Conservation (phyloP, 305 asterid species). For the Fraxinus albicans region DNA sequence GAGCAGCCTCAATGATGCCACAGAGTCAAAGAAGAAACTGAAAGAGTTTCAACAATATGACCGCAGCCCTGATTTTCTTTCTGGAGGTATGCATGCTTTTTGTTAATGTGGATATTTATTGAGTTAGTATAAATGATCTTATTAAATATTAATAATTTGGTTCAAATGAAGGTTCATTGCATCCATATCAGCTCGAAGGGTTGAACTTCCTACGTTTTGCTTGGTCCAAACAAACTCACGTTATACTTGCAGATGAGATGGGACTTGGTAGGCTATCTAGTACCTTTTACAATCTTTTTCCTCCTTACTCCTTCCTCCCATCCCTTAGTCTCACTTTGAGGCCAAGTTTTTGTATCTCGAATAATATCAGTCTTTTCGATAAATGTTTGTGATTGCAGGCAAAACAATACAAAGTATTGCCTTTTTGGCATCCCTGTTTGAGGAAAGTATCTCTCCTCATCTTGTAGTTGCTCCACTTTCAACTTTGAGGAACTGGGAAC, state of each 20-base stretch:
- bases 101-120: constrained; percentile 11
- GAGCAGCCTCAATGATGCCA: constrained; percentile 48
- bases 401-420: constrained; percentile 98
- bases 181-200: constrained; percentile 99
- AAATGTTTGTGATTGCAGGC: constrained; percentile 52
- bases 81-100: constrained; percentile 63
- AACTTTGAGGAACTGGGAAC: constrained; percentile 97
- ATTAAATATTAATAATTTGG: constrained; percentile 19
- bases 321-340: constrained; percentile 1
- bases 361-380: constrained; percentile 17
- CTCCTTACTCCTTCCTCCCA: neutral
- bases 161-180: constrained; percentile 70
- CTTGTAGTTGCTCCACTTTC: constrained; percentile 98
- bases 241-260: constrained; percentile 99
- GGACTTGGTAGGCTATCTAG: constrained; percentile 75
- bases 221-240: constrained; percentile 94
- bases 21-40: constrained; percentile 59
- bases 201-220: constrained; percentile 90
- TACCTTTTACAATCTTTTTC: constrained; percentile 20
- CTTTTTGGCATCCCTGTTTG: constrained; percentile 83
- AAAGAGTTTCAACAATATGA: constrained; percentile 89
- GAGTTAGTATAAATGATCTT: constrained; percentile 11
- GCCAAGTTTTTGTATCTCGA: constrained; percentile 13
- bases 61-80: constrained; percentile 80
- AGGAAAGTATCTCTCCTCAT: constrained; percentile 74